Percentiles rank a stretch among this genome's conserved stretches.
These are phyloP conservation scores for Parmelia sp. DNA, from an alignment of 495 filamentous ascomycete genomes.

Conservation along the genomic window DNA sequence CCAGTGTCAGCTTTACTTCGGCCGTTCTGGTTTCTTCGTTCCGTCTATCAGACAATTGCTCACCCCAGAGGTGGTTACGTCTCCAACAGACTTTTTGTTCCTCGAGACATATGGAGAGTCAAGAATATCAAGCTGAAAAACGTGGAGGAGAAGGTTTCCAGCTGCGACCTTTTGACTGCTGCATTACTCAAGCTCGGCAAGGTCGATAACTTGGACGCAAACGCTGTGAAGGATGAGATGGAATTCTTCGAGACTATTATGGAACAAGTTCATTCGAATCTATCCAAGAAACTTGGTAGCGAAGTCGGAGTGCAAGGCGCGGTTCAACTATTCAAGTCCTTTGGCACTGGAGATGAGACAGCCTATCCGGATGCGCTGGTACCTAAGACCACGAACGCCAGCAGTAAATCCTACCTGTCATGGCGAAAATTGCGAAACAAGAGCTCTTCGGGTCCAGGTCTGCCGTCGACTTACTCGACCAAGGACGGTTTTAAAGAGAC, in stretches of 20 bases:
- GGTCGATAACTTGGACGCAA: conserved; percentile 83
- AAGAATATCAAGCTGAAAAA: conserved; percentile 88
- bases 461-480: conserved; percentile 28
- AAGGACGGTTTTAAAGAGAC: conserved; percentile 54
- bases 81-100: conserved; percentile 83
- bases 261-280: conserved; percentile 69
- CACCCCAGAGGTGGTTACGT: conserved; percentile 90
- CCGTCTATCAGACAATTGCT: conserved; percentile 83
- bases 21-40: conserved; percentile 95
- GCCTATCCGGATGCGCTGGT: conserved; percentile 35
- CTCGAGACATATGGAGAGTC: conserved; percentile 86
- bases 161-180: conserved; percentile 86
- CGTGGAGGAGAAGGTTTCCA: conserved; percentile 90
- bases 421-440: conserved; percentile 89
- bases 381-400: conserved; percentile 50
- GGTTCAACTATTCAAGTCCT: conserved; percentile 61
- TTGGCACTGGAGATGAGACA: conserved; percentile 38
- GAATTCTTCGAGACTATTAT: conserved; percentile 81
- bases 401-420: conserved; percentile 63
- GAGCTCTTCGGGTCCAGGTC: conserved; percentile 54
- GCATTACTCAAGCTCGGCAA: conserved; percentile 74
- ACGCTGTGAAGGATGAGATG: conserved; percentile 92
- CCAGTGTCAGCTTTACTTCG: conserved; percentile 78
- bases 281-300: conserved; percentile 78
- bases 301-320: conserved; percentile 80